These are phyloP conservation scores for Colletotrichum sp. DNA, from an alignment of 2,329 filamentous ascomycete genomes.

Conservation along the genomic window DNA sequence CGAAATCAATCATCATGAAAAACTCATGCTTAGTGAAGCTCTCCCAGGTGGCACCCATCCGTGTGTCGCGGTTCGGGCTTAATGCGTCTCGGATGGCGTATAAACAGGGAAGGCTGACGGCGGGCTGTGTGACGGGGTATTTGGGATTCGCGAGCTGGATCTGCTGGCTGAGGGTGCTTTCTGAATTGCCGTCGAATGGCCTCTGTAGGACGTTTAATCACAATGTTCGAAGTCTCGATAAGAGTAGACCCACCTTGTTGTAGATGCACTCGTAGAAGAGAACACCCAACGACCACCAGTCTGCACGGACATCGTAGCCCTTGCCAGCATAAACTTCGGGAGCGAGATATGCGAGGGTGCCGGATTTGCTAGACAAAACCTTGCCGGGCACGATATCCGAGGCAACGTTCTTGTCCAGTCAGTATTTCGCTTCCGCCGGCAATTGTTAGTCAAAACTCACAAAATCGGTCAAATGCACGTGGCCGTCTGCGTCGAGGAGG, in stretches of 20 bases:
- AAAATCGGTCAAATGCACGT: conserved; percentile 98
- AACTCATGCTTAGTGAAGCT: conserved; percentile 89
- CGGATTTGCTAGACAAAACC: conserved; percentile 91
- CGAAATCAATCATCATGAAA: conserved; percentile 86
- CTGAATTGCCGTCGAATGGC: conserved; percentile 90
- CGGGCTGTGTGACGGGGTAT: conserved; percentile 90
- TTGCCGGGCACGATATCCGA: conserved; percentile 88
- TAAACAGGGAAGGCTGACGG: conserved; percentile 86
- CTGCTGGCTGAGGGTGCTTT: conserved; percentile 78
- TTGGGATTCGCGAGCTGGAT: conserved; percentile 84
- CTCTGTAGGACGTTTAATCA: conserved; percentile 61
- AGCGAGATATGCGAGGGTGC: conserved; percentile 92
- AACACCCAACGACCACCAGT: conserved; percentile 98
- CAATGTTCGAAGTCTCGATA: conserved; percentile 10
- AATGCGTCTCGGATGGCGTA: conserved; percentile 87
- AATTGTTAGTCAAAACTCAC: conserved; percentile 55
- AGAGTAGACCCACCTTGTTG: conserved; percentile 74
- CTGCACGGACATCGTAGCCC: conserved; percentile 88
- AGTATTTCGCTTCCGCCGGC: conserved; percentile 18
- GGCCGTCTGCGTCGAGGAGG: conserved; percentile 84
- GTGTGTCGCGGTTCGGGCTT: conserved; percentile 77
- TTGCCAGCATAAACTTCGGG: conserved; percentile 93
- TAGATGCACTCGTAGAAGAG: conserved; percentile 99
- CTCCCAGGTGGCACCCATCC: conserved; percentile 87
- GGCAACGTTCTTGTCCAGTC: conserved; percentile 80